These are phyloP conservation scores for Jamesozyma gamospora DNA, from an alignment of 805 yeast genomes.

Conservation along the genomic window DNA sequence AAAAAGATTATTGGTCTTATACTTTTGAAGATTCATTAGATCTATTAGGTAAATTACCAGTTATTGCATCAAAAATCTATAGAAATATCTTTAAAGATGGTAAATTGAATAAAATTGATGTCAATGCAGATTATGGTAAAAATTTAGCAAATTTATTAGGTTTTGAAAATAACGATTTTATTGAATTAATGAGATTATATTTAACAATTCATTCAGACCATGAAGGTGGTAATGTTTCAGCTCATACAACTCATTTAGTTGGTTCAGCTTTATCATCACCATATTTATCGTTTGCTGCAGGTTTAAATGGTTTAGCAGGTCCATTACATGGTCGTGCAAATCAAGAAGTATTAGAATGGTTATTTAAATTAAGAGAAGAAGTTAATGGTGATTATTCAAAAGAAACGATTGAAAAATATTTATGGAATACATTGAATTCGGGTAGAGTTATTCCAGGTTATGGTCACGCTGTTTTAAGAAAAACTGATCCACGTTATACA, in stretches of 20 bases:
- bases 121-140: conserved; percentile 54
- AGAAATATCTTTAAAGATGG: conserved; percentile 80
- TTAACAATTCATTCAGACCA: conserved; percentile 78
- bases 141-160: conserved; percentile 52
- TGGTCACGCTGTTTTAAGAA: conserved; percentile 81
- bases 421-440: conserved; percentile 69
- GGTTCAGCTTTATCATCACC: conserved; percentile 79
- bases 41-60: conserved; percentile 71
- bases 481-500: conserved; percentile 80
- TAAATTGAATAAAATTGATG: conserved; percentile 43
- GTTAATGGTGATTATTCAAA: conserved; percentile 56
- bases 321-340: conserved; percentile 83
- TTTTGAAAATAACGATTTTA: conserved; percentile 56
- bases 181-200: conserved; percentile 72
- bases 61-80: conserved; percentile 74
- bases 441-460: conserved; percentile 86
- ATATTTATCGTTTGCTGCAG: conserved; percentile 69
- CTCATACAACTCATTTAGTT: conserved; percentile 78
- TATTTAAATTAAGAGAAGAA: conserved; percentile 51
- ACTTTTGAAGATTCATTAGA: conserved; percentile 74
- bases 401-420: conserved; percentile 61
- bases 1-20: conserved; percentile 77
- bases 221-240: conserved; percentile 86
- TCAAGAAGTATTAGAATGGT: conserved; percentile 81
- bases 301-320: conserved; percentile 78